Percentiles rank a stretch among this genome's conserved stretches.
phyloP scores from a whole-genome alignment of 441 rosid genomes.

The Raphanus hybrid region DNA sequence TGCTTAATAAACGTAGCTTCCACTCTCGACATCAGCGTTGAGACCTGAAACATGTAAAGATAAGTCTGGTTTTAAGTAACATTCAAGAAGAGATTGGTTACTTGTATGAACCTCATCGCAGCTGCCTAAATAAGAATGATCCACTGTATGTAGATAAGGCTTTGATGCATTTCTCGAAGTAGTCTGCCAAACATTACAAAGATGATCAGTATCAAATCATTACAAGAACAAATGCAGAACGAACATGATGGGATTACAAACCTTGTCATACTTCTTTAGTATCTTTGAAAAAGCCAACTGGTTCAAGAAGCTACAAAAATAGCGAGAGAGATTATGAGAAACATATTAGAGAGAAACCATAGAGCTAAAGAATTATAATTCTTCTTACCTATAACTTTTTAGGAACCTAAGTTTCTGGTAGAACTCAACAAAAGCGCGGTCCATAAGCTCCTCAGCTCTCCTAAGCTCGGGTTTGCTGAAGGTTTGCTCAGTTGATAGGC shows the following conservation, averaged over 20 bases:
- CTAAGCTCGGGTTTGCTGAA: slow-evolving; percentile 57
- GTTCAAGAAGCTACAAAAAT: slow-evolving; percentile 64
- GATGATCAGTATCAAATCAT: background rate
- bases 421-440: slow-evolving; percentile 63
- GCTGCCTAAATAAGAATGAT: slow-evolving; percentile 67
- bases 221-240: background rate
- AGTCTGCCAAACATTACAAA: slow-evolving; percentile 48
- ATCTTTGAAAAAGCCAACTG: slow-evolving; percentile 78
- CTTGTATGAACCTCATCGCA: slow-evolving; percentile 58
- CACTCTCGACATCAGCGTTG: slow-evolving; percentile 63
- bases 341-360: background rate
- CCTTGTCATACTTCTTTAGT: slow-evolving; percentile 93
- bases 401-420: slow-evolving; percentile 68
- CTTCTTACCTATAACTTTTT: slow-evolving; percentile 70
- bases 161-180: slow-evolving; percentile 65
- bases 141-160: slow-evolving; percentile 68
- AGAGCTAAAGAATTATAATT: background rate
- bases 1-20: slow-evolving; percentile 70
- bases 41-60: slow-evolving; percentile 46
- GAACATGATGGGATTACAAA: slow-evolving; percentile 25
- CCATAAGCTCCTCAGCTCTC: slow-evolving; percentile 66
- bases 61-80: background rate
- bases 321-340: slow-evolving; percentile 20
- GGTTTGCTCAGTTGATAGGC: slow-evolving; percentile 46
- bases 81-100: background rate